Base-by-base conservation (phyloP, 2,329 filamentous ascomycete species). In the Ascochyta koolunga region DNA sequence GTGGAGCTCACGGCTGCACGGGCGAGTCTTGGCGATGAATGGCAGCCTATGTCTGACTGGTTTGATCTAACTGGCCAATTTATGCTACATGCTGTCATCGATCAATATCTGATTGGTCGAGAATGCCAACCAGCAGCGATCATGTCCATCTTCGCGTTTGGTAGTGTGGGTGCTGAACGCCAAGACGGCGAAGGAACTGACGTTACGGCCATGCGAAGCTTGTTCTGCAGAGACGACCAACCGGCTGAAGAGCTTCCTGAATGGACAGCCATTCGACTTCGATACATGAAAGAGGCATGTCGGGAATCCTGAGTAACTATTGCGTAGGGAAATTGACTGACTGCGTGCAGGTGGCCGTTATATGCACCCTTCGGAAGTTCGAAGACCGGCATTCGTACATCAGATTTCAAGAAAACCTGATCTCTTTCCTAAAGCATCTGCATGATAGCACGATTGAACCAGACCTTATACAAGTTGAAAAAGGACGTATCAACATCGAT, bases 391-490 rank as follows among this genome's bases (percentile, higher is more conserved):
- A 67, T 72, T 43, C 75, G 69, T 46, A 68, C 74, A 7, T 59
- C 9, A 61, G 66, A 4, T 79, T 82, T 31, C 77, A 80, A 38
- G 54, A 63, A 3, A 56, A 61, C 1, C 57, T 83, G 2, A 56
- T 79, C 4, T 66, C 68, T 0, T 80, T 80, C 52, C 58, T 85
- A 6, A 59, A 68, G 0, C 66, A 72, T 24, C 65, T 85, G 11
- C 75, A 82, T 53, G 64, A 71, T 2, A 71, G 68, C 6, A 66
- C 82, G 16, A 67, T 78, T 18, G 69, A 74, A 27, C 83, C 83
- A 0, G 71, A 84, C 18, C 73, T 85, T 1, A 62, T 78, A 1
- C 82, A 85, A 58, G 70, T 85, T 4, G 82, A 85, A 58, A 73
- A 73, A 22, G 80, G 81, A 1, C 68, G 76, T 3, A 69, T 75